Evolutionary conservation across 2,329 filamentous ascomycete species (phyloP).

Genomic region (Curvularia hawaiiensis): DNA sequence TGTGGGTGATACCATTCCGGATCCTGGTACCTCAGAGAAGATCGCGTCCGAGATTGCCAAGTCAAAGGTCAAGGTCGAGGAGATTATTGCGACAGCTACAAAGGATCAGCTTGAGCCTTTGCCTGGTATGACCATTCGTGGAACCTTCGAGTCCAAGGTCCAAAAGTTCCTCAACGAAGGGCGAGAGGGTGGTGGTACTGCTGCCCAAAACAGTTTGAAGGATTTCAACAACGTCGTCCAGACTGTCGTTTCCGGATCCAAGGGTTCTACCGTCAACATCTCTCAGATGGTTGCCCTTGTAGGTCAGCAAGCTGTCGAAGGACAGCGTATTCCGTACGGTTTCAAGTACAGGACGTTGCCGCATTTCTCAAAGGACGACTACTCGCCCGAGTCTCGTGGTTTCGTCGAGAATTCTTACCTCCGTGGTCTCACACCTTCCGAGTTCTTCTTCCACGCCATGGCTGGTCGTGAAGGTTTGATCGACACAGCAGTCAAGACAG

Average conservation of each 20-base stretch:
- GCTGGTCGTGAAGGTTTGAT: conserved; percentile 99
- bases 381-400: conserved; percentile 93
- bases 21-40: conserved; percentile 79
- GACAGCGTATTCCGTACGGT: conserved; percentile 97
- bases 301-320: conserved; percentile 97
- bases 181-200: conserved; percentile 94
- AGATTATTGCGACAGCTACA: conserved; percentile 77
- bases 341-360: conserved; percentile 98
- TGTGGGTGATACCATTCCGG: conserved; percentile 97
- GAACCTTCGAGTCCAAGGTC: conserved; percentile 97
- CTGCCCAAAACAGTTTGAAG: conserved; percentile 89
- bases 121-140: conserved; percentile 97
- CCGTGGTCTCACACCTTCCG: conserved; percentile 89
- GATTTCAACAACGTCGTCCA: conserved; percentile 95
- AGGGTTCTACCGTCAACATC: conserved; percentile 99
- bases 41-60: conserved; percentile 81
- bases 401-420: conserved; percentile 99
- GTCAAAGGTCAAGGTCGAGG: conserved; percentile 80
- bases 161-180: conserved; percentile 92
- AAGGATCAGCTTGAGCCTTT: conserved; percentile 87
- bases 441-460: conserved; percentile 99
- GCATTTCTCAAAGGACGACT: conserved; percentile 99
- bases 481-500: conserved; percentile 98
- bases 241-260: conserved; percentile 96
- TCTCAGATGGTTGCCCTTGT: conserved; percentile 99